These are phyloP conservation scores for Actinidia arguta DNA, from an alignment of 179 eudicot species.

Conservation along the genomic window DNA sequence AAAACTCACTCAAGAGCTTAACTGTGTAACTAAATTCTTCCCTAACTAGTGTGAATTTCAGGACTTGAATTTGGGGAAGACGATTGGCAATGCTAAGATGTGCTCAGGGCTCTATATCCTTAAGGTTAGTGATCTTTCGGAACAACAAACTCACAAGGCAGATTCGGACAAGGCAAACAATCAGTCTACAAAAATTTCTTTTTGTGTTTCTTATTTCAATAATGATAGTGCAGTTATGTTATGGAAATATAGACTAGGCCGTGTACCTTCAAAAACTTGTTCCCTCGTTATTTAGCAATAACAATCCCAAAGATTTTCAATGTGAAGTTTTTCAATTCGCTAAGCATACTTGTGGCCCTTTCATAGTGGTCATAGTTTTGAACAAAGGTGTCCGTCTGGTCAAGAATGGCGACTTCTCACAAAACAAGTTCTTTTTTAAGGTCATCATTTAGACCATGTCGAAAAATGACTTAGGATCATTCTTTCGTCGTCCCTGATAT, in stretches of 20 bases:
- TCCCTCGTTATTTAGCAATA: neutral
- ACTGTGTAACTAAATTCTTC: neutral
- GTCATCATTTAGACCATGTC: too few relatives aligned
- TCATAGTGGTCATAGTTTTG: too few relatives aligned
- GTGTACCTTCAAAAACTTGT: neutral
- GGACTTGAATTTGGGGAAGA: too few relatives aligned
- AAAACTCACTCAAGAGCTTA: constrained; percentile 1
- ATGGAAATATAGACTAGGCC: neutral
- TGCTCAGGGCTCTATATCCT: neutral
- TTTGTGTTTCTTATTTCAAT: neutral
- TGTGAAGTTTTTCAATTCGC: neutral
- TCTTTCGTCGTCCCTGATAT: too few relatives aligned
- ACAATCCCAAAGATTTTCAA: neutral
- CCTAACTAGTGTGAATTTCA: neutral
- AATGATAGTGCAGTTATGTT: too few relatives aligned
- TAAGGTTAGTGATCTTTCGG: neutral
- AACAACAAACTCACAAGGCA: neutral
- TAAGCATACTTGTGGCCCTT: neutral
- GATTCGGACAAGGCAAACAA: neutral
- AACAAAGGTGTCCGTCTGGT: too few relatives aligned
- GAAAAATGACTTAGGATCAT: too few relatives aligned
- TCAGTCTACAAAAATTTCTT: neutral
- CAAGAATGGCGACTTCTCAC: too few relatives aligned
- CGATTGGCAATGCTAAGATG: constrained; percentile 9
- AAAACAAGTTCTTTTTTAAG: too few relatives aligned